Conservation (phyloP, 1,284 basidiomycete genomes). For the Trichosporon sp. region DNA sequence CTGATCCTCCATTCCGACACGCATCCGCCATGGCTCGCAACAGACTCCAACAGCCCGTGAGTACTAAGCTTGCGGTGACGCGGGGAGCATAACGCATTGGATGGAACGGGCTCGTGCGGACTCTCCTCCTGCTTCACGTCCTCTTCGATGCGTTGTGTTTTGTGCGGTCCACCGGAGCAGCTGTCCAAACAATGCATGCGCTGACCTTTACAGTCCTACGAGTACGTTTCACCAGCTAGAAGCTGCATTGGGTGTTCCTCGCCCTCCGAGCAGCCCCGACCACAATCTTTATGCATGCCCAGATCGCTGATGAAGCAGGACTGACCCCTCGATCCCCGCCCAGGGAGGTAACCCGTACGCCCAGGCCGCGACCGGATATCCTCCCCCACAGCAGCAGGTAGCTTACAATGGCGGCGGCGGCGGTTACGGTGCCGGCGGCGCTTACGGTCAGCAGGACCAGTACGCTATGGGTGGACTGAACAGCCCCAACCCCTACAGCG, state of each 20-base stretch:
- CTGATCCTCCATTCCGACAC: neutral
- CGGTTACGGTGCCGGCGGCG: constrained; percentile 14
- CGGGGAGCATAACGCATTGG: neutral
- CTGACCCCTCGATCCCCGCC: constrained; percentile 18
- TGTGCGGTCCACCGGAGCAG: neutral
- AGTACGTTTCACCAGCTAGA: constrained; percentile 8
- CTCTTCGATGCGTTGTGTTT: neutral
- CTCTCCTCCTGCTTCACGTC: neutral
- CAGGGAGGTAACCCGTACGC: constrained; percentile 34
- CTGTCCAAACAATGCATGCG: neutral
- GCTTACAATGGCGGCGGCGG: constrained; percentile 16
- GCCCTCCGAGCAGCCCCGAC: too few species aligned
- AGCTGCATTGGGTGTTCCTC: neutral
- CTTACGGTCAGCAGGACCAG: constrained; percentile 43
- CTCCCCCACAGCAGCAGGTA: constrained; percentile 18
- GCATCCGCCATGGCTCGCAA: constrained; percentile 18
- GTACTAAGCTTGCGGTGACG: neutral
- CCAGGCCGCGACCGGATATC: constrained; percentile 22
- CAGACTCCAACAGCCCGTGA: constrained; percentile 15
- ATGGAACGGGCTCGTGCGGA: neutral
- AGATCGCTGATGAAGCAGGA: neutral
- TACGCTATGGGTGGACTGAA: constrained; percentile 32
- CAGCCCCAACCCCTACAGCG: constrained; percentile 6
- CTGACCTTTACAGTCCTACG: constrained; percentile 5
- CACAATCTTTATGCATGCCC: too few species aligned